These are phyloP conservation scores for Tritrichomonas musculus DNA, from an alignment of 208 protist species.

Conservation along the genomic window DNA sequence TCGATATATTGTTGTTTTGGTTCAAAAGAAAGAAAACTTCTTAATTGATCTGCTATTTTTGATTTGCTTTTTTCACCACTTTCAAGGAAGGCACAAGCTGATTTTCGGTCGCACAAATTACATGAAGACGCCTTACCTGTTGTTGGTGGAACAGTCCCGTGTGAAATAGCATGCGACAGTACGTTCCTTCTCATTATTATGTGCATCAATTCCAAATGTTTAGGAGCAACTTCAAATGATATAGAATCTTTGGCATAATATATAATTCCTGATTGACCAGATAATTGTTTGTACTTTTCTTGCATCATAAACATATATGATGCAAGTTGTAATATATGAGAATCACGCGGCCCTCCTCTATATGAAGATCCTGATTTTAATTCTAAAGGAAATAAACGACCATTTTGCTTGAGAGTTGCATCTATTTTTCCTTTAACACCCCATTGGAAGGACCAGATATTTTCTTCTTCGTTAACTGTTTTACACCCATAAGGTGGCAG, in stretches of 20 bases:
- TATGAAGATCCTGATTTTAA: background rate
- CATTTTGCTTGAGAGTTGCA: background rate
- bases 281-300: background rate
- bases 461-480: conserved; percentile 13
- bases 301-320: conserved; percentile 24
- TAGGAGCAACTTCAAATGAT: background rate
- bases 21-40: background rate
- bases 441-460: conserved; percentile 19
- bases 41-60: background rate
- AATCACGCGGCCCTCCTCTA: background rate
- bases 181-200: background rate
- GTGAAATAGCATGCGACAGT: background rate
- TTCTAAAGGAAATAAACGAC: background rate
- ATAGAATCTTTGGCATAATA: background rate
- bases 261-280: background rate
- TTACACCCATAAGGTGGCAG: background rate
- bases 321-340: background rate
- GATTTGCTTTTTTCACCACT: background rate
- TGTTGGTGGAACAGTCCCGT: background rate
- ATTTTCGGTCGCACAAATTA: background rate
- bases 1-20: background rate
- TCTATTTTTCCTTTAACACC: conserved; percentile 29
- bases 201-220: background rate
- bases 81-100: background rate
- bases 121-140: background rate